Base-by-base conservation (phyloP, 441 rosid species). In the Sinapis alba region DNA sequence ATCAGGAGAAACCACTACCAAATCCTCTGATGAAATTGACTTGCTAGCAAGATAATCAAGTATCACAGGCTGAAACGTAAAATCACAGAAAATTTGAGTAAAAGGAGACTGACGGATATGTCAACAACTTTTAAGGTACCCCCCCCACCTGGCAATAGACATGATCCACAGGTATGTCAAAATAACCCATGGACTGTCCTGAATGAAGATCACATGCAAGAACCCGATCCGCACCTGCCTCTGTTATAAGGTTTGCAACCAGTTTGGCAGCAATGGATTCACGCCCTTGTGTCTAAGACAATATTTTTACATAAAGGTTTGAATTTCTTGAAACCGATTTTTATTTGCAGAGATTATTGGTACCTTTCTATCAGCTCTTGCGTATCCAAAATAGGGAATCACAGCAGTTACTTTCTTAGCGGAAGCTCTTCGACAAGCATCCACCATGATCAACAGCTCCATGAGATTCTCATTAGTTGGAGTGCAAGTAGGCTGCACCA, bases 31-130 rank as follows among this genome's bases (percentile, higher is more conserved):
- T 54, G 79, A 77, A 69, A 90, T 82, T 1, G 78, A 83, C 85
- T 90, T 90, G 80, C 95, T 90, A 47, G 92, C 95, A 67, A 90
- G 95, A 78, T 90, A 90, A 82, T 90, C 95, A 72, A 90, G 92
- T 73, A 90, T 86, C 77, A 88, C 95, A 61, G 89, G 86, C 95
- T 90, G 83, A 63, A 80, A 71, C 32, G 69, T 67, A 38, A 38
- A 68, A 47, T 15, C 75, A 68, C 63, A 63, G 4, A 7, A 36
- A 9, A n/a, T 41, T 47, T 16, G 21, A 50, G 24, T 15, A 18
- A 23, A 57, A 12, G 47, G 26, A 2, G 1, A 27, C 13, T 0
- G 27, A 32, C 7, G 4, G 50, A 27, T 34, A 36, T 57, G 11
- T 66, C 70, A 30, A 56, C 7, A 45, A 68, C 4, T 9, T 15